Evolutionary conservation across 148 eudicot genomes (phyloP), one percentile per base, ranked within the genome.

Genomic region (Cornus suecica): DNA sequence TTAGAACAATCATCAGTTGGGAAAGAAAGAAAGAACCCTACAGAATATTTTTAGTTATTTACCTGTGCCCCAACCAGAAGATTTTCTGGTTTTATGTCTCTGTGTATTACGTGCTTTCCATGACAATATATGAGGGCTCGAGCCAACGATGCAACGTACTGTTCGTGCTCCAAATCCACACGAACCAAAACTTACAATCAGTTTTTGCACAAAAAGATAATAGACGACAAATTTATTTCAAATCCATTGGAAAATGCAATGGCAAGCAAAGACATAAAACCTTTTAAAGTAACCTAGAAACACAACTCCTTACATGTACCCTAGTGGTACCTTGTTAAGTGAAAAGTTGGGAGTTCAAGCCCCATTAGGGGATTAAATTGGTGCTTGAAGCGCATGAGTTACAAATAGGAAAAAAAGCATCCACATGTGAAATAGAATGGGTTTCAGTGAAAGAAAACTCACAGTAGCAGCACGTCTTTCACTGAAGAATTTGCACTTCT

Each of bases 11-110:
- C 28, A 27, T 4, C 15, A 66, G 42, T 68, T 73, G 11, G 45
- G 11, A 60, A 22, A 66, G 27, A 60, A 41, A n/a, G n/a, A n/a
- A 34, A 34, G 20, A 14, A 23, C 25, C 0, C 64, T 31, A 74
- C 60, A 76, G 48, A 8, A 2, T 25, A 29, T 65, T 66, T 48
- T 72, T 22, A 77, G 61, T 80, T 69, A 25, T 70, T 70, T 66
- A 95, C 99, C 99, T 92, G 92, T 81, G 91, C 93, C 52, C 97
- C 97, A 48, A 95, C 86, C 78, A 95, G 80, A 75, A 95, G 97
- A 75, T 95, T 95, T 85, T 95, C 99, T 72, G 99, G 99, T 82
- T 95, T 95, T 13, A 95, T 95, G 81, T 95, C 99, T 84, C 99
- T 83, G 77, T 94, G 99, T 69, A 94, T 94, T 48, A 94, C 99